These are phyloP conservation scores for Alternaria rosae DNA, from an alignment of 2,329 filamentous ascomycete genomes.

Conservation along the genomic window DNA sequence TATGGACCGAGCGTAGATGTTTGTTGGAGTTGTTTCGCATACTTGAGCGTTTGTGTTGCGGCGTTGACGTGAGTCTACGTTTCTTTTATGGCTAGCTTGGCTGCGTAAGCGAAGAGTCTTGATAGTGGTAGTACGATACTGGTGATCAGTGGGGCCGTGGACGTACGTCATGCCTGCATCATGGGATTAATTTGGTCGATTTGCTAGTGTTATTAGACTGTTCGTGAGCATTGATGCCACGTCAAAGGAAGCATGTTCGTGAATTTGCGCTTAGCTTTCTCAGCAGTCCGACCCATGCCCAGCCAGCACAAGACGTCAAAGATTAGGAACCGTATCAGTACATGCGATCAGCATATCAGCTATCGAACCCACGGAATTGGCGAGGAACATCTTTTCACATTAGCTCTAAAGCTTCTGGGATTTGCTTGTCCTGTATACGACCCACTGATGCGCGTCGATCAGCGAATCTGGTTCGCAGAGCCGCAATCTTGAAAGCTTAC, in stretches of 20 bases:
- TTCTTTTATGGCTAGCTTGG: neutral
- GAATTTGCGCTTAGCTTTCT: too few relatives aligned
- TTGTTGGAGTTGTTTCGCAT: neutral
- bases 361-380: too few relatives aligned
- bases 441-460: neutral
- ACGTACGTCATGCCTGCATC: slow-evolving; percentile 60
- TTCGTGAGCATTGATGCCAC: too few relatives aligned
- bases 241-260: too few relatives aligned
- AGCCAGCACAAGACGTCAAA: too few relatives aligned
- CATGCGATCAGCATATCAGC: too few relatives aligned
- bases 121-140: neutral
- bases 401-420: neutral
- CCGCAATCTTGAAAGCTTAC: neutral
- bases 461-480: neutral
- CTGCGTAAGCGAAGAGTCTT: neutral
- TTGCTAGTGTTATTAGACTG: neutral
- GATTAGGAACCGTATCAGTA: too few relatives aligned
- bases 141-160: neutral
- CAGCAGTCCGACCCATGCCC: too few relatives aligned
- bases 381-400: too few relatives aligned
- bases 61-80: neutral
- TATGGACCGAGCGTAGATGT: neutral
- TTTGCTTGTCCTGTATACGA: neutral
- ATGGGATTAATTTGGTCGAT: neutral
- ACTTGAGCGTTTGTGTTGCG: neutral